Evolutionary conservation across 805 yeast genomes (phyloP), one percentile per base, ranked within the genome.

Genomic region (Saccharomycopsis fermentans): DNA sequence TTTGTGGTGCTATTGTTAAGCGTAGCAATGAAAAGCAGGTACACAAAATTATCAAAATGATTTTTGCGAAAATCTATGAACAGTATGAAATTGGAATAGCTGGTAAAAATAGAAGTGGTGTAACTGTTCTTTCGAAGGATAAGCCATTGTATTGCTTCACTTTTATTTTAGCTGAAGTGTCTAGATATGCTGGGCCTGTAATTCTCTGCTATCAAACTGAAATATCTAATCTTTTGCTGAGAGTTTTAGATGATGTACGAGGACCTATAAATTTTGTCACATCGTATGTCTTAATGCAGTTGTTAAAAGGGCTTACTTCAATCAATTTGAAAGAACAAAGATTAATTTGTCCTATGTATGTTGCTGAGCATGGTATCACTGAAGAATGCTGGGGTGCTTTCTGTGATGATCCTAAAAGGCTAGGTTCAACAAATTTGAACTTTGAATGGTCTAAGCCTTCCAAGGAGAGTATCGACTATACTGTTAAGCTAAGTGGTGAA

Each of bases 11-110:
- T 0, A 70, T 92, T 52, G 82, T 87, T 2, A 82, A 83, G 62
- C 79, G 89, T 50, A 82, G 84, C 53, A 84, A 90, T 0, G 65
- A 67, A 9, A 64, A 67, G 4, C 74, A 79, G 11, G 78, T 83
- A 61, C 71, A 75, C 1, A 70, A 68, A 51, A 68, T 81, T 29
- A 75, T 79, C 39, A 68, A 73, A 0, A 65, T 74, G n/a, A 69
- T 86, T 19, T 71, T 77, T 54, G 74, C 74, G 4, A 77, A 77
- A 56, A 82, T 91, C 27, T 73, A 75, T 39, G 81, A 77, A 36
- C 96, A 92, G 66, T 75, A 92, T 21, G 73, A 73, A 11, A 88
- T 84, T 63, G 87, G 91, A 63, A 86, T 82, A 2, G 97, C 97
- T 0, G 98, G 97, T 2, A 71, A 79, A 0, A 73, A 83, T 0